Evolutionary conservation across 2,329 filamentous ascomycete genomes (phyloP).

Genomic region (Clonostachys byssicola): DNA sequence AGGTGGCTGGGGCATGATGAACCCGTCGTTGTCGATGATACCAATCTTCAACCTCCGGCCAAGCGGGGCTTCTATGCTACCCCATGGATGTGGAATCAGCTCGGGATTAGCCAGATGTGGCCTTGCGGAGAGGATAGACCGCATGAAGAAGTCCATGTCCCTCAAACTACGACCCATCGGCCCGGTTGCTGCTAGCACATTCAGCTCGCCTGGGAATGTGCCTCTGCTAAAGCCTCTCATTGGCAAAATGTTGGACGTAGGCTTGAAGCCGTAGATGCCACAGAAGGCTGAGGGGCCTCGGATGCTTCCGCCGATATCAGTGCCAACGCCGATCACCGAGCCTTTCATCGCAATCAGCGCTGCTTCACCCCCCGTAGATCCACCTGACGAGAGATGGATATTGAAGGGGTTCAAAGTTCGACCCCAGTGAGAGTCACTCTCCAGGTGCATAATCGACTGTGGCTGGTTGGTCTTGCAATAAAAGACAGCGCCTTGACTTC

Average conservation of each 20-base stretch:
- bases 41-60: constrained; percentile 7
- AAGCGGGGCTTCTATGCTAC: constrained; percentile 7
- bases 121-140: constrained; percentile 25
- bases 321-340: constrained; percentile 31
- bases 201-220: constrained; percentile 24
- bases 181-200: constrained; percentile 16
- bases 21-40: constrained; percentile 12
- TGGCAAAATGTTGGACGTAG: constrained; percentile 24
- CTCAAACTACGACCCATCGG: constrained; percentile 16
- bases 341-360: constrained; percentile 34
- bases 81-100: constrained; percentile 33
- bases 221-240: constrained; percentile 5
- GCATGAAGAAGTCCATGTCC: constrained; percentile 29
- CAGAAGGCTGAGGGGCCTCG: constrained; percentile 36
- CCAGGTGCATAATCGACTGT: constrained; percentile 50
- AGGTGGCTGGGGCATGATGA: constrained; percentile 15
- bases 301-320: constrained; percentile 41
- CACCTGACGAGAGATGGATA: constrained; percentile 54
- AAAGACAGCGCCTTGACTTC: constrained; percentile 55
- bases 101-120: constrained; percentile 35
- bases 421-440: constrained; percentile 62
- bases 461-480: constrained; percentile 70
- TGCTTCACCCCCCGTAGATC: constrained; percentile 56
- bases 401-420: constrained; percentile 63
- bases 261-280: constrained; percentile 34